A percentile compares a stretch with the other conserved stretches of the same genome.
phyloP scores from a whole-genome alignment of 208 protist genomes.

The Leishmania lainsoni region DNA sequence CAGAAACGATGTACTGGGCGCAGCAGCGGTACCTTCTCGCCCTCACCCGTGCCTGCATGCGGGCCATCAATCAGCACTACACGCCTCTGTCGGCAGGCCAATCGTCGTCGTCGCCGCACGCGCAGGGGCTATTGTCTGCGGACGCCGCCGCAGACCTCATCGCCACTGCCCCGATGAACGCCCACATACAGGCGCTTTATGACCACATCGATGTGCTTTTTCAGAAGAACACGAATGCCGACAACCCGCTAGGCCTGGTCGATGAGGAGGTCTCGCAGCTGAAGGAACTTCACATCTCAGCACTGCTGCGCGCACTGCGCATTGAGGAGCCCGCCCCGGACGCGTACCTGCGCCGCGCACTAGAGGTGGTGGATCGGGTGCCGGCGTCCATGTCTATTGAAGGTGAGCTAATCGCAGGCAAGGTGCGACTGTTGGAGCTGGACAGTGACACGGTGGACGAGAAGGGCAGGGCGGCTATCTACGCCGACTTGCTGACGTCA shows the following conservation, averaged over 20 bases:
- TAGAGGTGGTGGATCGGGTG: conserved; percentile 72
- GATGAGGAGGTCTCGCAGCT: conserved; percentile 34
- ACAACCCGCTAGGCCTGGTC: conserved; percentile 51
- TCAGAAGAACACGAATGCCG: conserved; percentile 72
- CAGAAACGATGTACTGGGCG: conserved; percentile 24
- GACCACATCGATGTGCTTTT: conserved; percentile 61
- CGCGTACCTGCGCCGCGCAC: conserved; percentile 61
- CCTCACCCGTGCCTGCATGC: conserved; percentile 27
- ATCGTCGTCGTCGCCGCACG: background rate
- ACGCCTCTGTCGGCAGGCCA: background rate
- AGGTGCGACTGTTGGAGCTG: conserved; percentile 71
- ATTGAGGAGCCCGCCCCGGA: conserved; percentile 56
- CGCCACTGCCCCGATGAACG: conserved; percentile 15
- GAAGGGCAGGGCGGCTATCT: conserved; percentile 54
- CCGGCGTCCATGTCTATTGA: conserved; percentile 67
- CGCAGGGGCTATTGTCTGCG: background rate
- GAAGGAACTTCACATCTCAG: conserved; percentile 36
- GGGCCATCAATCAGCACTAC: conserved; percentile 24
- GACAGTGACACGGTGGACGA: conserved; percentile 63
- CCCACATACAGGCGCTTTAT: conserved; percentile 40
- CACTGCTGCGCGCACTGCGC: conserved; percentile 68
- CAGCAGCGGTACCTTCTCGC: conserved; percentile 24
- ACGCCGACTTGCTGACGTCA: conserved; percentile 74
- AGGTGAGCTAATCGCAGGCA: conserved; percentile 70
- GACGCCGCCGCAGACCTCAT: conserved; percentile 10